Evolutionary conservation across 345 rosid species (phyloP), one percentile per base, ranked within the genome.

Genomic region (Diplotaxis tenuifolia): DNA sequence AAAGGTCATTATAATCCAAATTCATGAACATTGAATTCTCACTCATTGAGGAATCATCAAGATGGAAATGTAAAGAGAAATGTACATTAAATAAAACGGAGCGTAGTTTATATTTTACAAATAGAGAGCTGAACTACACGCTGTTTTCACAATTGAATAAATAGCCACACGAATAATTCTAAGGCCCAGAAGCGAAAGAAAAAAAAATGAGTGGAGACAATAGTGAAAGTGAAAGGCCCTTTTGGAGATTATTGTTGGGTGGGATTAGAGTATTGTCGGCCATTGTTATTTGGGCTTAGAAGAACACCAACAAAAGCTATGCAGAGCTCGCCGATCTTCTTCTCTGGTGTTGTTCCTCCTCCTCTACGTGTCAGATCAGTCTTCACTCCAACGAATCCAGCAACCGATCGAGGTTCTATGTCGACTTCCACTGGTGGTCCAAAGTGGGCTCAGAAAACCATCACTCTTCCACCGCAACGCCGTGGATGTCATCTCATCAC

Each of bases 401-500:
- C 71, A 69, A 65, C 70, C 34, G 77, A 79, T 75, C 72, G 55
- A 64, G 74, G 67, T 72, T 71, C 87, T 29, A 87, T 87, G 87
- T 82, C 90, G 50, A 27, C 85, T 54, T 49, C 83, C 4, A 25
- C 88, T 12, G 78, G 77, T 50, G 80, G 75, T 45, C 95, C 96
- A 28, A 89, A 88, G 82, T 89, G 96, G 98, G 92, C 95, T 49
- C 97, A 94, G 86, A 94, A 85, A 84, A 94, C 95, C 70, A 61
- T 91, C 50, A 89, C 95, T 52, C 85, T 94, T 38, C 84, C 96
- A 31, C 95, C 96, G 0, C 86, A 54, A 27, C 81, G 82, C 55
- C 96, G 97, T 5, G 98, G 98, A 74, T 94, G 97, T 70, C 96
- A 94, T 88, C 96, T 94, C 28, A 77, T 94, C 54, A 94, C 97